Base-by-base conservation (phyloP, 345 rosid species). In the Gossypium herbaceum region DNA sequence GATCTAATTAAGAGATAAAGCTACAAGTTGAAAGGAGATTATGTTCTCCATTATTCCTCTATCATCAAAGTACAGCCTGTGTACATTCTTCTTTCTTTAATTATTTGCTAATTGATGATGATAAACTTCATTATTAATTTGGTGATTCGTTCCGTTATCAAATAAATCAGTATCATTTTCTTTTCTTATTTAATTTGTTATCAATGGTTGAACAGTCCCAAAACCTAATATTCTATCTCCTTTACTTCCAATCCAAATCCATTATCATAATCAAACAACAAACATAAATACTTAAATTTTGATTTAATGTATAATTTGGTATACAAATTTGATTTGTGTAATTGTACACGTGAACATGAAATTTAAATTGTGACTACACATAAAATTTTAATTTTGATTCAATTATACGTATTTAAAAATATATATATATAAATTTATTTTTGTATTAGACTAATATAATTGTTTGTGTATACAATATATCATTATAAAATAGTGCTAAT, bases 191-290 rank as follows among this genome's bases (percentile, higher is more conserved):
- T 11, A 11, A 11, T 11, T 48, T 48, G 5, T 11, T 48, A 48
- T 48, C 48, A 34, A 55, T 62, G 52, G 74, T 15, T 52, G 16
- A 45, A 74, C 73, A 68, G 78, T 59, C 29, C 68, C 75, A 2
- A 78, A 78, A 73, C 51, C 54, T 44, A 51, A 41, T 76, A 77
- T 82, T 82, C 81, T 75, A 79, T 82, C 78, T 73, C 43, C 77
- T 12, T 65, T 20, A 48, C 34, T 51, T 61, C 16, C 16, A 47
- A 47, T 61, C 16, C 16, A 47, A 47, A 10, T 47, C 51, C 51
- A 47, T 47, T 27, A 19, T 55, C 45, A 67, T 16, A 16, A 51
- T 52, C 58, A 47, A 77, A 27, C 47, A 47, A 24, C 62, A 51
- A 47, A 77, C 55, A 29, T 29, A 34, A 34, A 4, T 34, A 4